Conservation (phyloP, 129 eudicot species). For the Artemisia tridentata region DNA sequence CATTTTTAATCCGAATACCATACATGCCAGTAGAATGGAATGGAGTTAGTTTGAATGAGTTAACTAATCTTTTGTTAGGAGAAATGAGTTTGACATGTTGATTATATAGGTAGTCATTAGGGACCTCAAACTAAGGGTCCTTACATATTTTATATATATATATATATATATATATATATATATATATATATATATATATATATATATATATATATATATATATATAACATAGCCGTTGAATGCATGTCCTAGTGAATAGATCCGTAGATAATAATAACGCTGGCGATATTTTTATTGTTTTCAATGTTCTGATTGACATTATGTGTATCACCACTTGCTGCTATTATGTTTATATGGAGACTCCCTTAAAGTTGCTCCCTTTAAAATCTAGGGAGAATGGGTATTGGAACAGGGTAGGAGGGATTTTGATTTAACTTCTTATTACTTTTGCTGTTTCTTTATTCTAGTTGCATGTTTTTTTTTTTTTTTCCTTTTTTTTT, state of each 20-base stretch:
- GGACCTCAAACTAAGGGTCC: background rate
- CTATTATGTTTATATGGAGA: background rate
- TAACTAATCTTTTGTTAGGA: background rate
- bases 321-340: constrained; percentile 4
- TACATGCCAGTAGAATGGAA: too few relatives aligned
- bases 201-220: too few relatives aligned
- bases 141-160: too few relatives aligned
- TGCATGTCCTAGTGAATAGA: background rate
- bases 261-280: background rate
- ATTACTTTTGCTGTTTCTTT: background rate
- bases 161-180: too few relatives aligned
- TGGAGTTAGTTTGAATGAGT: too few relatives aligned
- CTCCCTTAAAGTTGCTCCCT: background rate
- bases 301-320: background rate
- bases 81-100: background rate
- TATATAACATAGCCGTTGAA: background rate
- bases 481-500: too few relatives aligned
- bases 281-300: background rate
- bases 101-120: constrained; percentile 3
- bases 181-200: too few relatives aligned
- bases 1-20: background rate
- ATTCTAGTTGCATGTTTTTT: constrained; percentile 18
- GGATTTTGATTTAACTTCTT: background rate
- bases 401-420: background rate
- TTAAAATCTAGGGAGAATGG: constrained; percentile 1